These are phyloP conservation scores for Lentinus brumalis DNA, from an alignment of 768 basidiomycete genomes.

Conservation along the genomic window DNA sequence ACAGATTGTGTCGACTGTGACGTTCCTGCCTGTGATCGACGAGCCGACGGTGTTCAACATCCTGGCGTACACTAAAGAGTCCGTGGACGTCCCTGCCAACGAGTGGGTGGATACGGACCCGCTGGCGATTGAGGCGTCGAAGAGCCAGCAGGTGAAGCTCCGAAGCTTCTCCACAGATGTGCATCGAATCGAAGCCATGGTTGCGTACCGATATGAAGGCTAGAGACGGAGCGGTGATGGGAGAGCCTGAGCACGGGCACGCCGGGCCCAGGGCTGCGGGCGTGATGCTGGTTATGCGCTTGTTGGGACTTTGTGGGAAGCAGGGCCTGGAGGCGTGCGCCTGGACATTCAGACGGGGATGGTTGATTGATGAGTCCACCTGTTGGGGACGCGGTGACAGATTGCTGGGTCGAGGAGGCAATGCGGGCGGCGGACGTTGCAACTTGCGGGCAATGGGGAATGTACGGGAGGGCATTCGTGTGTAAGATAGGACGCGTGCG, in stretches of 20 bases:
- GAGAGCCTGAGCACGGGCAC: constrained; percentile 6
- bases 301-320: constrained; percentile 1
- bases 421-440: not conserved
- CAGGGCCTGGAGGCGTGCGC: not conserved
- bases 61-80: constrained; percentile 90
- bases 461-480: not conserved
- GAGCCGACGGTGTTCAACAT: constrained; percentile 98
- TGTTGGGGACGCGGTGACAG: constrained; percentile 12
- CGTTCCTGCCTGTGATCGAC: constrained; percentile 93
- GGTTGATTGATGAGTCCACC: constrained; percentile 12
- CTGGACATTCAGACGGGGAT: not conserved
- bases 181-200: constrained; percentile 98
- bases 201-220: constrained; percentile 93
- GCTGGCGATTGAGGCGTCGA: constrained; percentile 87
- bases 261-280: constrained; percentile 2
- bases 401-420: constrained; percentile 7
- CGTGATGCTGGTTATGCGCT: not conserved
- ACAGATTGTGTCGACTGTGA: constrained; percentile 96
- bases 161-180: constrained; percentile 96
- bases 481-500: not conserved
- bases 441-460: not conserved
- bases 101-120: constrained; percentile 98
- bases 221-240: constrained; percentile 32
- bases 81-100: constrained; percentile 86
- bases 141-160: constrained; percentile 92